Percentiles rank a stretch among this genome's conserved stretches.
Evolutionary conservation across 495 filamentous ascomycete genomes (phyloP).

Genomic region (Podospora comata): DNA sequence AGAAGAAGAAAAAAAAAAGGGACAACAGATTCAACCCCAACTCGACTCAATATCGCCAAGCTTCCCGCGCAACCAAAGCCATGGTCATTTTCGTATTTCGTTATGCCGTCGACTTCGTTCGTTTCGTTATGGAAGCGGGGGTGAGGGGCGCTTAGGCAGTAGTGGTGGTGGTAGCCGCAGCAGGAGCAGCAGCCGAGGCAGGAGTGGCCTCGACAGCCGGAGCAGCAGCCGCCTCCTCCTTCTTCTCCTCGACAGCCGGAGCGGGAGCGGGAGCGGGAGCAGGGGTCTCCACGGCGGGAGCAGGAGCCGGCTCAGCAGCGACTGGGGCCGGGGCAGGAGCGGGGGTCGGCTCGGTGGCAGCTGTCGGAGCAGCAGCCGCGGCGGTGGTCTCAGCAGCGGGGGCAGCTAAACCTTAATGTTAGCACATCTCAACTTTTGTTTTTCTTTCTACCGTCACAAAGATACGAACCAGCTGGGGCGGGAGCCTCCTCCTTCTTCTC

Average conservation of each 20-base stretch:
- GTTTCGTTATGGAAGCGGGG: neutral
- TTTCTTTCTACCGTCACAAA: neutral
- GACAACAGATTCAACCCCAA: neutral
- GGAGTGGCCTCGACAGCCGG: conserved; percentile 19
- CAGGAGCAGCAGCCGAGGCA: conserved; percentile 13
- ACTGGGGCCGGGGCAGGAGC: conserved; percentile 5
- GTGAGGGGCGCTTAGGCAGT: conserved; percentile 9
- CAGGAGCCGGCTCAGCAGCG: conserved; percentile 7
- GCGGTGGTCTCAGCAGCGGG: conserved; percentile 14
- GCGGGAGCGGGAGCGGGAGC: conserved; percentile 12
- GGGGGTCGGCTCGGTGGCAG: conserved; percentile 4
- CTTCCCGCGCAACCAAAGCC: neutral
- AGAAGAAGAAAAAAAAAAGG: neutral
- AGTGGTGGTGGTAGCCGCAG: conserved; percentile 17
- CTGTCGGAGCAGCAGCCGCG: conserved; percentile 4
- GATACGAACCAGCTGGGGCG: conserved; percentile 1
- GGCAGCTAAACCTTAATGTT: conserved; percentile 3
- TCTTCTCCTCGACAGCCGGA: conserved; percentile 21
- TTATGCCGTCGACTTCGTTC: conserved; percentile 2
- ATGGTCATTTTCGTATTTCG: neutral
- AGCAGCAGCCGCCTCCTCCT: conserved; percentile 21
- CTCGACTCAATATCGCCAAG: neutral
- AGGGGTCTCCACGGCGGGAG: conserved; percentile 14
- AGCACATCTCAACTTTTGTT: neutral
- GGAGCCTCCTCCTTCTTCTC: conserved; percentile 15